phyloP scores from a whole-genome alignment of 1,284 basidiomycete genomes.

The Afroboletus lepidellus region DNA sequence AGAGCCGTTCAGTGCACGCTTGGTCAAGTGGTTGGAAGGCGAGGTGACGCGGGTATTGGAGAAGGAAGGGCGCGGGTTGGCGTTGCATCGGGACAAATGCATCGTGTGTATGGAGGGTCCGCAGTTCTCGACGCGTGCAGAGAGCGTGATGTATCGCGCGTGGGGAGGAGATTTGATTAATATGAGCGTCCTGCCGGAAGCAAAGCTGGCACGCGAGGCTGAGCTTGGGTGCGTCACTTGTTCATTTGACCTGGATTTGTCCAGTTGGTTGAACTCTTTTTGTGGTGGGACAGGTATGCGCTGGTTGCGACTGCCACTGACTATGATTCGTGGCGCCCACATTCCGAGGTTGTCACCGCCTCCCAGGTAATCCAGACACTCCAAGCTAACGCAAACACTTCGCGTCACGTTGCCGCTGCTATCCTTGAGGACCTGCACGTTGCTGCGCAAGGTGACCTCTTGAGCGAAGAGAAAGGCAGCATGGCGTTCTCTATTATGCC shows the following conservation, averaged over 20 bases:
- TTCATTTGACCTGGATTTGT: neutral
- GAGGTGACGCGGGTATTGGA: conserved; percentile 66
- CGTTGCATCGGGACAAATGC: conserved; percentile 78
- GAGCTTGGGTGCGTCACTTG: conserved; percentile 70
- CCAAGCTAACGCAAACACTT: conserved; percentile 80
- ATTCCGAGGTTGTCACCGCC: conserved; percentile 81
- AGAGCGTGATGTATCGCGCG: conserved; percentile 90
- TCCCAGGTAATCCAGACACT: conserved; percentile 89
- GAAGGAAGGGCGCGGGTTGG: conserved; percentile 52
- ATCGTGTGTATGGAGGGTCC: conserved; percentile 98
- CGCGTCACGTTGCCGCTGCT: conserved; percentile 70
- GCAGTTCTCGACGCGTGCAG: conserved; percentile 92
- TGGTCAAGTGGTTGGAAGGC: conserved; percentile 69
- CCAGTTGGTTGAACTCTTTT: neutral
- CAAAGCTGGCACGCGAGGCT: conserved; percentile 93
- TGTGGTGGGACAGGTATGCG: conserved; percentile 58
- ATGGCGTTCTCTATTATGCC: conserved; percentile 91
- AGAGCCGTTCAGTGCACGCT: conserved; percentile 76
- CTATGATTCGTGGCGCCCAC: conserved; percentile 87
- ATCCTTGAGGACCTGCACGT: conserved; percentile 79
- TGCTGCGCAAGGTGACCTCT: conserved; percentile 45
- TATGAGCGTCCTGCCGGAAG: conserved; percentile 95
- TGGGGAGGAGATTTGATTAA: conserved; percentile 96
- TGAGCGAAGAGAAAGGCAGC: conserved; percentile 63
- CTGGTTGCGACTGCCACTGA: conserved; percentile 90